A percentile compares a stretch with the other conserved stretches of the same genome.
Evolutionary conservation across 192 early-diverging fungal genomes (phyloP).

Genomic region (Endogone sp.): DNA sequence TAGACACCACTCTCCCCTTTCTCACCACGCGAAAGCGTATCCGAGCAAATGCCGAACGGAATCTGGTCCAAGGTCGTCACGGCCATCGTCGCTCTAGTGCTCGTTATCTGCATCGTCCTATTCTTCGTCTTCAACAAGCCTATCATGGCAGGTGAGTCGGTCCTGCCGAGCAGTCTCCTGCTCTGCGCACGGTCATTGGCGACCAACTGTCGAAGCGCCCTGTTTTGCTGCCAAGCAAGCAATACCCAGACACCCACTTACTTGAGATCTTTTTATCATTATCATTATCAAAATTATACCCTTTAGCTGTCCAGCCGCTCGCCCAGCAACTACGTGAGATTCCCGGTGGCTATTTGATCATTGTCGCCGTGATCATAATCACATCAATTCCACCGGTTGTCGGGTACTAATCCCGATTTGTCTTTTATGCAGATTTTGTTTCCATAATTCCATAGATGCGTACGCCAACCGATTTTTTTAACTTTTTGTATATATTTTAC

Average conservation of each 20-base stretch:
- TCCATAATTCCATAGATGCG: too few species aligned
- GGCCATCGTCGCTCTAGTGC: not conserved
- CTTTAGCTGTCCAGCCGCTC: conserved; percentile 10
- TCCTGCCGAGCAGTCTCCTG: too few species aligned
- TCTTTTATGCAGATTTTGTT: too few species aligned
- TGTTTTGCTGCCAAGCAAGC: not conserved
- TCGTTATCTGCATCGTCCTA: conserved; percentile 1
- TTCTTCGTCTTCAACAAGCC: conserved; percentile 5
- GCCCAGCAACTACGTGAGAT: conserved; percentile 16
- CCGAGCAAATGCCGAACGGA: too few species aligned
- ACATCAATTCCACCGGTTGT: conserved; percentile 46
- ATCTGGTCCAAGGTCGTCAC: not conserved
- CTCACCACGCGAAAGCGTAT: too few species aligned
- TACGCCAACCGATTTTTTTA: too few species aligned
- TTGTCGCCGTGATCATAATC: conserved; percentile 18
- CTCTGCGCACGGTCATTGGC: too few species aligned
- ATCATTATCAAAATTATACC: too few species aligned
- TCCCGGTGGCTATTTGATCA: conserved; percentile 15
- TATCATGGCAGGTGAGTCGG: too few species aligned
- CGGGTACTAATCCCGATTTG: conserved; percentile 7
- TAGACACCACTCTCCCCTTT: too few species aligned
- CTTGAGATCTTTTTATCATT: too few species aligned
- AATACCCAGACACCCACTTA: not conserved
- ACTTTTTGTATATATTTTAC: too few species aligned
- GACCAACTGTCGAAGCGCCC: not conserved